Conservation (phyloP, 1,284 basidiomycete genomes). For the Ustilago xerochloae region DNA sequence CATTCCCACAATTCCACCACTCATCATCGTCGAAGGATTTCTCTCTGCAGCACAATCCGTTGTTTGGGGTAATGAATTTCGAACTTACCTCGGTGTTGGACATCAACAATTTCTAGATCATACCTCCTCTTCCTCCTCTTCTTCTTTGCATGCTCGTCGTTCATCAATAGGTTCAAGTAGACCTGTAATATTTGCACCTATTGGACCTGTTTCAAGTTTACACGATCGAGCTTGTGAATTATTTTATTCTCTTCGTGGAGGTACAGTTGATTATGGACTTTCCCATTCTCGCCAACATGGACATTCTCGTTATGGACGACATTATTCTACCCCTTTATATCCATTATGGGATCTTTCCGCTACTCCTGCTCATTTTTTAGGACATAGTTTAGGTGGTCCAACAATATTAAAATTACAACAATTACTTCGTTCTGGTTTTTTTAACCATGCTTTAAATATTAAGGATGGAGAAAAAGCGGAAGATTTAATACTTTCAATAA, state of each 20-base stretch:
- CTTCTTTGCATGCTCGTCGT: background rate
- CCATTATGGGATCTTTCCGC: slow-evolving; percentile 71
- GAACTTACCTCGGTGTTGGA: slow-evolving; percentile 37
- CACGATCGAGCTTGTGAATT: slow-evolving; percentile 75
- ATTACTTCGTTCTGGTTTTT: slow-evolving; percentile 44
- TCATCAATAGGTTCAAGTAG: slow-evolving; percentile 11
- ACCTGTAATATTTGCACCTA: slow-evolving; percentile 33
- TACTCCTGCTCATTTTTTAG: slow-evolving; percentile 73
- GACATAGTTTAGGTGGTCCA: slow-evolving; percentile 72
- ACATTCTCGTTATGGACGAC: slow-evolving; percentile 72
- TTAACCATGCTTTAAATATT: slow-evolving; percentile 27
- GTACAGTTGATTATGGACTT: slow-evolving; percentile 71
- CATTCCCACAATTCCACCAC: slow-evolving; percentile 65
- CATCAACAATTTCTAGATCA: slow-evolving; percentile 36
- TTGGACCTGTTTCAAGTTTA: slow-evolving; percentile 73
- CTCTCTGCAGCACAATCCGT: slow-evolving; percentile 70
- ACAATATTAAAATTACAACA: slow-evolving; percentile 53
- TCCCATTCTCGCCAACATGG: slow-evolving; percentile 68
- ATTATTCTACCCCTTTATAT: slow-evolving; percentile 70
- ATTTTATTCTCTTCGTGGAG: slow-evolving; percentile 73
- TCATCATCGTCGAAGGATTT: slow-evolving; percentile 74
- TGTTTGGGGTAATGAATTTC: slow-evolving; percentile 70
- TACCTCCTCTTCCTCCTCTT: background rate
- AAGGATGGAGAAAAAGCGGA: slow-evolving; percentile 1
- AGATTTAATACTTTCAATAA: slow-evolving; percentile 45